Evolutionary conservation across 306 rosid species (phyloP), one percentile per base, ranked within the genome.

Genomic region (Acacia crassicarpa): DNA sequence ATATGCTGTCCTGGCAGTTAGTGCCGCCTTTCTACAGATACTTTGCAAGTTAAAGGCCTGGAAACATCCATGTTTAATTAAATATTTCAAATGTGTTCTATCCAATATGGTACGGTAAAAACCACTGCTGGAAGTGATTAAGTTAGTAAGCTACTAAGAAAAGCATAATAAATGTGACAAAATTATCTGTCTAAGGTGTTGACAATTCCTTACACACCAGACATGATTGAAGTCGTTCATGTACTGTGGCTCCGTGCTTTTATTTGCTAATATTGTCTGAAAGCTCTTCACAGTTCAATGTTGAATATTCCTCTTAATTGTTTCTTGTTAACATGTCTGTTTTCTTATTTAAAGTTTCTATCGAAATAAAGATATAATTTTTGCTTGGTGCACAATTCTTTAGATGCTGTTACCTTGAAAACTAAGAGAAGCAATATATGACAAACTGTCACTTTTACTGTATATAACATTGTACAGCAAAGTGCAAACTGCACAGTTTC

Each of bases 31-130:
- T 77, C 81, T 67, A 41, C 40, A 17, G 19, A 13, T 19, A 49
- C 44, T 51, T 41, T 76, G 72, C 65, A 69, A 46, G 33, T 84
- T 33, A 20, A 56, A 46, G 22, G 43, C 68, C 46, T 72, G 79
- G 22, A 62, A 72, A 48, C 17, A 15, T 41, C 44, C 77, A 32
- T 22, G 30, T 14, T 30, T 46, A 67, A 69, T 63, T 53, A 58
- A 46, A 35, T 54, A 54, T 13, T 54, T 54, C 54, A 48, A 46
- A 48, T 67, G 73, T 40, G 48, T 40, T 62, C 33, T 38, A n/a
- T 73, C 19, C 12, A 38, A 9, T 76, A 46, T 43, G 9, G 13
- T 63, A 48, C 32, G 11, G 15, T 10, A 59, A 72, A n/a, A 58
- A 27, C 8, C 41, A 27, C 75, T 9, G 17, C 56, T 13, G 49